These are phyloP conservation scores for Stagonosporopsis rhizophila DNA, from an alignment of 2,329 filamentous ascomycete species.

Conservation along the genomic window DNA sequence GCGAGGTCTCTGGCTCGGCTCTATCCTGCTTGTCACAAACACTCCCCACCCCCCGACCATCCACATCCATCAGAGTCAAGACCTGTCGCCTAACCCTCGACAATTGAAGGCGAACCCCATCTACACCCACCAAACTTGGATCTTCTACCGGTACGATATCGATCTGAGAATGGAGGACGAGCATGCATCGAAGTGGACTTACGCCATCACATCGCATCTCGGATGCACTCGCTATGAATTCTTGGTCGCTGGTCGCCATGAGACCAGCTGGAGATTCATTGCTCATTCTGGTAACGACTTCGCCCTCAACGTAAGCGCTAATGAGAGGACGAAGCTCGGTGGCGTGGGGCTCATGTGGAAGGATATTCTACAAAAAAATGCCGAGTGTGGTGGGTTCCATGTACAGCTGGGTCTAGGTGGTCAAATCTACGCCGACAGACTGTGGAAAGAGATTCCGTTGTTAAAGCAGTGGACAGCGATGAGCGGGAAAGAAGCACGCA, in stretches of 20 bases:
- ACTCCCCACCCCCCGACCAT: conserved; percentile 92
- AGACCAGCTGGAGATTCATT: conserved; percentile 94
- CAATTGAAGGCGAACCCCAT: conserved; percentile 85
- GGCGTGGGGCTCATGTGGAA: conserved; percentile 98
- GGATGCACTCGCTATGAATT: conserved; percentile 99
- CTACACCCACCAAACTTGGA: conserved; percentile 89
- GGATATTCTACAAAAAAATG: conserved; percentile 95
- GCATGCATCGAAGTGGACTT: conserved; percentile 87
- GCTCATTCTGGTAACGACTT: conserved; percentile 98
- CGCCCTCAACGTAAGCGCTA: conserved; percentile 82
- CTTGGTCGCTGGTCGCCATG: conserved; percentile 85
- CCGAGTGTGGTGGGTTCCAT: conserved; percentile 95
- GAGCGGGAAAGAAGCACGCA: conserved; percentile 90
- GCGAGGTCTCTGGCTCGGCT: conserved; percentile 87
- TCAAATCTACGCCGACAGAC: conserved; percentile 91
- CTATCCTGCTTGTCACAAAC: conserved; percentile 91
- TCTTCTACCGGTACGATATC: conserved; percentile 93
- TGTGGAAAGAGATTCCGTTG: conserved; percentile 95
- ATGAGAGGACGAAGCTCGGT: conserved; percentile 83
- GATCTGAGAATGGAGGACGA: conserved; percentile 87
- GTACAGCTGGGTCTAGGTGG: conserved; percentile 90
- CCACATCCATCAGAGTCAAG: conserved; percentile 87
- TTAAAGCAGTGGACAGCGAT: conserved; percentile 95
- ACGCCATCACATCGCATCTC: conserved; percentile 94
- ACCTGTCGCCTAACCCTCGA: conserved; percentile 89